These are phyloP conservation scores for Cyberlindnera xylosilytica DNA, from an alignment of 805 yeast genomes.

Conservation along the genomic window DNA sequence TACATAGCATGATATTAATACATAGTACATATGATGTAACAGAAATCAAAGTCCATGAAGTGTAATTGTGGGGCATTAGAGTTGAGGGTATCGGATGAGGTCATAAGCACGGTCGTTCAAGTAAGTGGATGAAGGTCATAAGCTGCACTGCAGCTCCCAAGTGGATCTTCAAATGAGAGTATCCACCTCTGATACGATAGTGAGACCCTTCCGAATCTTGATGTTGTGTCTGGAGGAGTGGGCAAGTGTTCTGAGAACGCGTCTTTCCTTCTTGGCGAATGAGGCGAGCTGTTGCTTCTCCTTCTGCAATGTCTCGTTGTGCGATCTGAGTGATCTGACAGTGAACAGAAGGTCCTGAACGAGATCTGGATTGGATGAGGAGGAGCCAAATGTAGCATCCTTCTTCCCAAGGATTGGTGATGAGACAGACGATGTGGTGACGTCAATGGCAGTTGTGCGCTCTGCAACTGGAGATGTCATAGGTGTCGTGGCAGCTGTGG, in stretches of 20 bases:
- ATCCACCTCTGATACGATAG: slow-evolving; percentile 21
- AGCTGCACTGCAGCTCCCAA: no score
- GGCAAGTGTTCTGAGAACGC: slow-evolving; percentile 19
- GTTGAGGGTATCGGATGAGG: neutral
- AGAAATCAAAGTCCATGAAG: neutral
- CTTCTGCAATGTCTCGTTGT: slow-evolving; percentile 9
- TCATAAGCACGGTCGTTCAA: no score
- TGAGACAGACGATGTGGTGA: neutral
- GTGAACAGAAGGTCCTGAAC: slow-evolving; percentile 21
- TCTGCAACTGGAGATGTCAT: slow-evolving; percentile 8
- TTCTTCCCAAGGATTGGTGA: neutral
- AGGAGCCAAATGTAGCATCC: slow-evolving; percentile 1
- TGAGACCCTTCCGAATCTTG: slow-evolving; percentile 21
- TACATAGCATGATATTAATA: neutral
- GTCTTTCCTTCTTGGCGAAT: slow-evolving; percentile 17
- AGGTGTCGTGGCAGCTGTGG: slow-evolving; percentile 9
- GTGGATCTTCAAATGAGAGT: slow-evolving; percentile 21
- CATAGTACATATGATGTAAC: neutral
- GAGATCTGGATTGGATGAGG: slow-evolving; percentile 9
- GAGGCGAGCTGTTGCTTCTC: slow-evolving; percentile 14
- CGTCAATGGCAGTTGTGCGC: neutral
- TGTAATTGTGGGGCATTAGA: slow-evolving; percentile 37
- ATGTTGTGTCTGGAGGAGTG: slow-evolving; percentile 14
- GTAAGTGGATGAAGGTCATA: neutral
- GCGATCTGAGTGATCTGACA: slow-evolving; percentile 19